Evolutionary conservation across 164 flowering plant species (phyloP), one percentile per base, ranked within the genome.

Genomic region (Taxillus chinensis): DNA sequence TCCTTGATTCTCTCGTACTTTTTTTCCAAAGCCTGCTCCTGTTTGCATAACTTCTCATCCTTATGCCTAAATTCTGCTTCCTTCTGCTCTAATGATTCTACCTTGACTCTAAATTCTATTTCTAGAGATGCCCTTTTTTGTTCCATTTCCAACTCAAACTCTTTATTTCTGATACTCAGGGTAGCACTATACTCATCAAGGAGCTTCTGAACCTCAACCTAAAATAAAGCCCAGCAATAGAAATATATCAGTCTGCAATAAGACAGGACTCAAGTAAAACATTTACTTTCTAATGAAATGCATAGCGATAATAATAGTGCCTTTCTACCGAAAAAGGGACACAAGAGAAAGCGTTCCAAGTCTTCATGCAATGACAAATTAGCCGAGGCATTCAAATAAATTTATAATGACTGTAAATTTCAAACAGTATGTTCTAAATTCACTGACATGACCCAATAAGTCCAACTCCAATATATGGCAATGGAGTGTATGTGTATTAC

Each of bases 201-300:
- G 57, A 85, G 75, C 66, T 75, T 76, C 74, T 85, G 82, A 53
- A 91, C 75, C 73, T 78, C 99, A 71, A 73, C 75, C 99, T 91
- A 72, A 4, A 64, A 63, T 11, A 46, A 14, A 50, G 8, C 11
- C 37, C 54, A 63, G 16, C 45, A 10, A 65, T 5, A 60, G 3
- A 37, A 57, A 48, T 15, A 12, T 40, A 55, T 39, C 16, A 48
- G 17, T 2, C 5, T 46, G 38, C 7, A 39, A 41, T 48, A 6
- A 60, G 62, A 45, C 3, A 51, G 7, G 3, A 5, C 3, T 51
- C 3, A 14, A 5, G 4, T 8, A 3, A 48, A 11, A 48, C 13
- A 48, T 48, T 43, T 9, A 43, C 46, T 5, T 43, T 43, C 46
- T 43, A 43, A 43, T 43, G 46, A 43, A 43, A 27, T 27, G 27